Conservation (phyloP, 164 flowering plant genomes). For the Magnolia changhungtana region DNA sequence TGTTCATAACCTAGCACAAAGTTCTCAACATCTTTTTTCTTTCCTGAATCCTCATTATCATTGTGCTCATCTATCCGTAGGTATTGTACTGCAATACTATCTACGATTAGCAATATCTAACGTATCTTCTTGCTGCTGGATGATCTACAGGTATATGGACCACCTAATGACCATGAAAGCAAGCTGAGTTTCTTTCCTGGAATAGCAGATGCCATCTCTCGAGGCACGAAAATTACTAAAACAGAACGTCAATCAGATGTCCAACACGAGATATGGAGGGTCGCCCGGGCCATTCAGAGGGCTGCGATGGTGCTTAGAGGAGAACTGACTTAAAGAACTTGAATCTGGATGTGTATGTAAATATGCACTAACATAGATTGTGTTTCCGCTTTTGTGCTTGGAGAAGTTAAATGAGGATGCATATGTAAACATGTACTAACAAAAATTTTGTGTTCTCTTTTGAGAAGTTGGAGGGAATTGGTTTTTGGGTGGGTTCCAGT, state of each 20-base stretch:
- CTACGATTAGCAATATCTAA: background rate
- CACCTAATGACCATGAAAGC: conserved; percentile 41
- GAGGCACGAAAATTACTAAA: conserved; percentile 15
- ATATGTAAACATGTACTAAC: no score
- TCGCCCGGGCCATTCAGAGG: conserved; percentile 69
- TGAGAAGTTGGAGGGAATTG: no score
- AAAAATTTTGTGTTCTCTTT: no score
- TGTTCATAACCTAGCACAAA: no score
- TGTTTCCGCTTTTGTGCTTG: background rate
- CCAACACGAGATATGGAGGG: conserved; percentile 84
- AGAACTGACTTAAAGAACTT: conserved; percentile 18
- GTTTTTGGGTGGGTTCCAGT: no score
- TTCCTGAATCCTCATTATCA: background rate
- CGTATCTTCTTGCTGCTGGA: background rate
- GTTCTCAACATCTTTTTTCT: background rate
- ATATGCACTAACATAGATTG: background rate
- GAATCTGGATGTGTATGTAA: background rate
- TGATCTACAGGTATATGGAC: conserved; percentile 67
- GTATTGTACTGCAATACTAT: no score
- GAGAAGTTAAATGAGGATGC: no score
- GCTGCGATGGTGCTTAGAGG: conserved; percentile 66
- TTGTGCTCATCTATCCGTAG: background rate
- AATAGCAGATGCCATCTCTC: conserved; percentile 53
- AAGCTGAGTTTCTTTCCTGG: conserved; percentile 71
- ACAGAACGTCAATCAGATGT: conserved; percentile 31